Base-by-base conservation (phyloP, 2,329 filamentous ascomycete species). In the Aspergillus ochraceoroseus region DNA sequence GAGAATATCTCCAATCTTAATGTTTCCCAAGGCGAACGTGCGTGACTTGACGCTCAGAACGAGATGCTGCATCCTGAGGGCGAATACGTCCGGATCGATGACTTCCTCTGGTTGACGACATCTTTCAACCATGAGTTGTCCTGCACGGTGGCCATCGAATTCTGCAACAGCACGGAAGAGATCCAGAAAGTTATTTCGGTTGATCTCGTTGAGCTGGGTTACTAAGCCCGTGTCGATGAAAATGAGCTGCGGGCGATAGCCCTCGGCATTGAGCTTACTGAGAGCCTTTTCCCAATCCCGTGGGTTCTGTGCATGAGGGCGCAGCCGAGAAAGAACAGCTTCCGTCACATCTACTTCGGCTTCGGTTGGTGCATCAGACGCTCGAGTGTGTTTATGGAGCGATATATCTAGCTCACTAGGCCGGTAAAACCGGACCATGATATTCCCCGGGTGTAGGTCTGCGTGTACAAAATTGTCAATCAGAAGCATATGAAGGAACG, bases 391-490 rank as follows among this genome's bases (percentile, higher is more conserved):
- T 14, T 65, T 62, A 26, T 61, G 62, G 4, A 82, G 67, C 14
- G 73, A 71, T 1, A 94, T 70, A 33, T 83, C 78, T 0, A 90
- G 77, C 46, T 82, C 76, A 9, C 81, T 79, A 0, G 89, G 81
- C 56, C 90, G 82, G 66, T 96, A 95, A 70, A 98, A 98, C 48
- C 94, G 87, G 32, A 98, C 90, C 89, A 98, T 96, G 67, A 98
- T 96, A 63, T 98, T 98, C 17, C 92, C 92, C 0, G 92, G 92
- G 61, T 98, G 92, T 19, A 98, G 70, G 61, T 98, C 92, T 4
- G 92, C 90, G 59, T 98, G 92, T 17, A 95, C 83, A 63, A 98
- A 98, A 63, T 98, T 98, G 64, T 98, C 92, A 26, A 98, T 83
- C 8, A 98, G 75, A 11, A 98, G 71, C 92, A 98, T 98, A 56